These are phyloP conservation scores for Ceratobasidium sp. DNA, from an alignment of 1,284 basidiomycete genomes.

Conservation along the genomic window DNA sequence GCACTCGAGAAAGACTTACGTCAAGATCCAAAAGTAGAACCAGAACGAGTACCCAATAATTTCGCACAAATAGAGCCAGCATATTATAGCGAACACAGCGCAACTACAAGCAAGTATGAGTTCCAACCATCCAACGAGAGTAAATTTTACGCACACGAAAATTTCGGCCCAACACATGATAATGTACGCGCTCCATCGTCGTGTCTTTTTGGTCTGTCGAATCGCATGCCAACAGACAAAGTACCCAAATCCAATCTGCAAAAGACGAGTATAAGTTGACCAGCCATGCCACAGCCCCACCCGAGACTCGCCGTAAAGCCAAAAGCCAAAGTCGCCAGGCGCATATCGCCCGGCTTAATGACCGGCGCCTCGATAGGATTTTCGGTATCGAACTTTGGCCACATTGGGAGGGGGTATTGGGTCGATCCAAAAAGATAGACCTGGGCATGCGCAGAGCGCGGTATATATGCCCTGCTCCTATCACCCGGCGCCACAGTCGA, in stretches of 20 bases:
- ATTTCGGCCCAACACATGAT: slow-evolving; percentile 34
- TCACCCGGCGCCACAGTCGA: background rate
- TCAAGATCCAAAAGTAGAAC: slow-evolving; percentile 41
- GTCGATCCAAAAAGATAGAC: background rate
- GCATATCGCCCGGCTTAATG: slow-evolving; percentile 23
- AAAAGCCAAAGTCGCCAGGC: slow-evolving; percentile 32
- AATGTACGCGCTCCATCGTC: slow-evolving; percentile 32
- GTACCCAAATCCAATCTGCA: slow-evolving; percentile 33
- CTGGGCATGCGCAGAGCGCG: background rate
- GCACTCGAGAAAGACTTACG: slow-evolving; percentile 13
- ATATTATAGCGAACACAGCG: slow-evolving; percentile 37
- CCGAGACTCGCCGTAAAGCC: slow-evolving; percentile 25
- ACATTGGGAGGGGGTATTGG: slow-evolving; percentile 8
- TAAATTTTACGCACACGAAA: slow-evolving; percentile 14
- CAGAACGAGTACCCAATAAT: slow-evolving; percentile 39
- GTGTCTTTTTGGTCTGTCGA: slow-evolving; percentile 27
- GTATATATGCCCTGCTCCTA: background rate
- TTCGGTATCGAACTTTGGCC: slow-evolving; percentile 34
- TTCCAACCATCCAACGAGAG: background rate
- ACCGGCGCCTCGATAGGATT: slow-evolving; percentile 1
- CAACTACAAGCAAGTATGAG: slow-evolving; percentile 2
- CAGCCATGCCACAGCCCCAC: background rate
- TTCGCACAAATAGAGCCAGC: slow-evolving; percentile 40
- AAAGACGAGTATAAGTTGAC: background rate
- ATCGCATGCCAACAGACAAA: slow-evolving; percentile 31